Evolutionary conservation across 176 grass and related monocot genomes (phyloP).

Genomic region (Carex pumila): DNA sequence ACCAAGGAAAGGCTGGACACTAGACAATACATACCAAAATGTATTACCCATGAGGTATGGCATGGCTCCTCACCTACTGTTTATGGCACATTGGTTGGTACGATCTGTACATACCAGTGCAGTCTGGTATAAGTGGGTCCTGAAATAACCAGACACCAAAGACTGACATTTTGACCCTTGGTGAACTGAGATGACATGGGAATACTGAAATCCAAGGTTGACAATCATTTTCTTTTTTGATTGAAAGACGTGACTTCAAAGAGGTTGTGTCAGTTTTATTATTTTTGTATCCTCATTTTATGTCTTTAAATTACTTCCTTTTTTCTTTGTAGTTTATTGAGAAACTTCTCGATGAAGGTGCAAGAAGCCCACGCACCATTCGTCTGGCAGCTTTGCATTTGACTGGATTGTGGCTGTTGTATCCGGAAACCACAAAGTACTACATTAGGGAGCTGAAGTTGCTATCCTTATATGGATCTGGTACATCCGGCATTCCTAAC

Average conservation of each 20-base stretch:
- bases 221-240: neutral
- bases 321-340: conserved; percentile 58
- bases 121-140: neutral
- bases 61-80: neutral
- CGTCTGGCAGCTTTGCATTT: conserved; percentile 84
- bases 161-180: neutral
- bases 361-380: conserved; percentile 85
- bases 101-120: neutral
- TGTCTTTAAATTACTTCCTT: neutral
- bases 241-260: neutral
- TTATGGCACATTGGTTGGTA: neutral
- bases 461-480: conserved; percentile 86
- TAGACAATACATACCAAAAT: neutral
- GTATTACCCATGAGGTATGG: neutral
- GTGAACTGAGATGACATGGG: neutral
- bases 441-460: conserved; percentile 87
- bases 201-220: neutral
- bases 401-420: conserved; percentile 77
- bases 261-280: neutral
- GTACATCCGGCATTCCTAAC: conserved; percentile 25
- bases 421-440: conserved; percentile 69
- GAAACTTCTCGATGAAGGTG: conserved; percentile 78
- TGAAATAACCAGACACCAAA: neutral
- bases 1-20: neutral
- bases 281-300: neutral